Evolutionary conservation across 2,329 filamentous ascomycete genomes (phyloP), one percentile per base, ranked within the genome.

Genomic region (Leptodontidium sp.): DNA sequence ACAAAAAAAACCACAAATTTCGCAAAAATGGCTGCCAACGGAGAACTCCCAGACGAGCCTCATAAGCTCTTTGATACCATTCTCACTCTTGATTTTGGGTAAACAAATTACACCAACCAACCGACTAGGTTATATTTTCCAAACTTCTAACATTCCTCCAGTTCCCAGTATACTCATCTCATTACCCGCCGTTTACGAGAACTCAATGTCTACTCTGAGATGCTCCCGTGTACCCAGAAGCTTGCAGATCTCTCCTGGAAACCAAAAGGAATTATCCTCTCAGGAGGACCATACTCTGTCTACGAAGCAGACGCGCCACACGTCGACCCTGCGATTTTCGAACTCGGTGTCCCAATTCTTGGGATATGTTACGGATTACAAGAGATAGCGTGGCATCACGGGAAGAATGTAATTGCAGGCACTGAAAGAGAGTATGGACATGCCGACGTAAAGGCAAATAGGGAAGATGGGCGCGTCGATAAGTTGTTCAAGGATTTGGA

Each of bases 201-300:
- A 75, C 86, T 97, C 81, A 91, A 91, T 82, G 87, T 97, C 79
- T 97, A 92, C 84, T 89, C 89, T 70, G 94, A 97, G 83, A 91
- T 97, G 90, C 88, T 97, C 53, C 92, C 92, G 26, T 97, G 94
- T 81, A 97, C 91, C 57, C 90, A 91, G 76, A 95, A 95, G 84
- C 81, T 97, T 26, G 83, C 87, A 7, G 92, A 96, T 66, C 86
- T 97, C 43, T 79, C 84, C 58, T 97, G 87, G 84, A 93, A 89
- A 78, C 95, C 95, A 24, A 92, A 91, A 78, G 95, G 94, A 74
- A 89, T 98, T 72, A 91, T 97, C 67, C 83, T 94, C 11, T 91
- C 88, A 9, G 91, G 91, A 71, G 90, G 91, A 50, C 86, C 86
- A n/a, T 83, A 83, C 65, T 94, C 91, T 2, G 94, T 98, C 64